phyloP scores from a whole-genome alignment of 441 rosid genomes.

The Eruca vesicaria region DNA sequence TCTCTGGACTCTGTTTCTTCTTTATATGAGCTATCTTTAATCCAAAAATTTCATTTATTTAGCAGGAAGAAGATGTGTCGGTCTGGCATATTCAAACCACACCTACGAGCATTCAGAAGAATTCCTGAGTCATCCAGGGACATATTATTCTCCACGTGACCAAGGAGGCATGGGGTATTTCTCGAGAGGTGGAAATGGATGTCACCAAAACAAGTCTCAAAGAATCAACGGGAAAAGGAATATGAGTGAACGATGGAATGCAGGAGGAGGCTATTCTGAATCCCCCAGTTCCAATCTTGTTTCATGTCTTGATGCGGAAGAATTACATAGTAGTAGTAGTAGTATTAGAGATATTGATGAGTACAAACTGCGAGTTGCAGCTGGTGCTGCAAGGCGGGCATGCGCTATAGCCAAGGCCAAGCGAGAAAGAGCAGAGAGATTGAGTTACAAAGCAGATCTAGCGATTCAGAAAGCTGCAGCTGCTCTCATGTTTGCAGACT shows the following conservation, averaged over 20 bases:
- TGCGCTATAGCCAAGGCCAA: conserved; percentile 67
- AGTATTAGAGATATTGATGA: conserved; percentile 61
- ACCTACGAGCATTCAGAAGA: conserved; percentile 57
- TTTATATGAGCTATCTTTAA: not conserved
- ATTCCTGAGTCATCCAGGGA: conserved; percentile 54
- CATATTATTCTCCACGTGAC: conserved; percentile 56
- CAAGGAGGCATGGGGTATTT: conserved; percentile 43
- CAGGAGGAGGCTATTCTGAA: conserved; percentile 43
- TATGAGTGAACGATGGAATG: conserved; percentile 46
- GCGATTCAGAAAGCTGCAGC: conserved; percentile 89
- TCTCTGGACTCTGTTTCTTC: not conserved
- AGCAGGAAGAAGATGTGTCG: conserved; percentile 77
- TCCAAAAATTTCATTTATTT: conserved; percentile 24
- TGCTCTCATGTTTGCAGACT: conserved; percentile 43
- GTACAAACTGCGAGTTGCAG: conserved; percentile 61
- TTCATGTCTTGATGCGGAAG: conserved; percentile 37
- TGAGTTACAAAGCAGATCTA: conserved; percentile 78
- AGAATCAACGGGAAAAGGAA: conserved; percentile 52
- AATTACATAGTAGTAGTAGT: conserved; percentile 42
- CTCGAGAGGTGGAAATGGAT: conserved; percentile 50
- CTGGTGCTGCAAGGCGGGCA: conserved; percentile 73
- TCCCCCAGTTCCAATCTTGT: conserved; percentile 48
- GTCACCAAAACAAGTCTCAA: conserved; percentile 47
- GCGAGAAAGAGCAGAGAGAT: conserved; percentile 76
- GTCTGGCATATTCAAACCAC: conserved; percentile 52